Percentiles rank a stretch among this genome's conserved stretches.
phyloP scores from a whole-genome alignment of 768 basidiomycete genomes.

The Lactarius trivialis region DNA sequence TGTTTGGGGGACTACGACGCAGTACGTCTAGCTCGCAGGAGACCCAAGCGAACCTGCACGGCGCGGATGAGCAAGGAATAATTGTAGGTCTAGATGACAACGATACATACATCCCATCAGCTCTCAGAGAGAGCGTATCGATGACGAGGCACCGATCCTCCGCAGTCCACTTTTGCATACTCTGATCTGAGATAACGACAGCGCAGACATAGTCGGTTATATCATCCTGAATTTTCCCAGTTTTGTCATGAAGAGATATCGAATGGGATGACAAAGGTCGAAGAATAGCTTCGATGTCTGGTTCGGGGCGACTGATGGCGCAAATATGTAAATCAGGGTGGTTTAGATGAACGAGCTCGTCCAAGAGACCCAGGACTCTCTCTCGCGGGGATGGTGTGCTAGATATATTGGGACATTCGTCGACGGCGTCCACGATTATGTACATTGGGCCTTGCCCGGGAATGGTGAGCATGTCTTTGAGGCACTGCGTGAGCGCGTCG shows the following conservation, averaged over 20 bases:
- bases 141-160: neutral
- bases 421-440: conserved; percentile 4
- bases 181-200: neutral
- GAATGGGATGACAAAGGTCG: neutral
- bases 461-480: neutral
- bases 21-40: conserved; percentile 3
- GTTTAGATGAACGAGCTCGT: neutral
- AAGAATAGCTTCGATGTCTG: neutral
- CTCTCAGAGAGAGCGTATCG: neutral
- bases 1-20: too few relatives aligned
- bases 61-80: neutral
- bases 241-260: neutral
- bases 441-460: neutral
- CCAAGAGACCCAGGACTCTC: neutral
- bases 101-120: conserved; percentile 1
- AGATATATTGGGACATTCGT: conserved; percentile 1
- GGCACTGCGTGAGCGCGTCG: neutral
- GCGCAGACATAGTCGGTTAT: neutral
- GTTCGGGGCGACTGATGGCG: conserved; percentile 1
- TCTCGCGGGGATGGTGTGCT: neutral
- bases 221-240: neutral
- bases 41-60: neutral
- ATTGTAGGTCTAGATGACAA: neutral
- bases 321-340: neutral
- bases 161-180: neutral